These are phyloP conservation scores for Xylaria arbuscula DNA, from an alignment of 2,329 filamentous ascomycete species.

Conservation along the genomic window DNA sequence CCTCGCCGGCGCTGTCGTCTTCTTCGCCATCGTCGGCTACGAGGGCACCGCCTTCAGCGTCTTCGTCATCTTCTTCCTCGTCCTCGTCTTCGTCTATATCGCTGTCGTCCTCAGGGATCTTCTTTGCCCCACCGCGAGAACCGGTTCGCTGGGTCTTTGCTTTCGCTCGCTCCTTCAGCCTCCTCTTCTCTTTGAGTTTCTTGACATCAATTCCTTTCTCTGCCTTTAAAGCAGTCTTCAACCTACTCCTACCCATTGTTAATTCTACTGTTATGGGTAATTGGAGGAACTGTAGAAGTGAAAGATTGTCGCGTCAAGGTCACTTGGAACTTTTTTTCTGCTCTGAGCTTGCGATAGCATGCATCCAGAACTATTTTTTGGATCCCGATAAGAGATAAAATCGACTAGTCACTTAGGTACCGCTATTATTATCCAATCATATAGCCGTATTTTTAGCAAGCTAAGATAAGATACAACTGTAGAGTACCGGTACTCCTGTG, in stretches of 20 bases:
- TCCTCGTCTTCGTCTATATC: constrained; percentile 35
- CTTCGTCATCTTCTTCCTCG: constrained; percentile 37
- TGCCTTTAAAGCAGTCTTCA: constrained; percentile 47
- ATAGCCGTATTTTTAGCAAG: background rate
- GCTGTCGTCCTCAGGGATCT: constrained; percentile 33
- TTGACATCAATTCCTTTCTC: constrained; percentile 48
- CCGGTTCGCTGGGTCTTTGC: constrained; percentile 40
- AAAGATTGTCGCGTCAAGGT: background rate
- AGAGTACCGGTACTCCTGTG: no score
- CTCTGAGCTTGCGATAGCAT: constrained; percentile 31
- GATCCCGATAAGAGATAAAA: constrained; percentile 34
- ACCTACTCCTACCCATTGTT: constrained; percentile 47
- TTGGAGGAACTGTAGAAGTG: constrained; percentile 15
- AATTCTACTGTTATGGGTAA: constrained; percentile 29
- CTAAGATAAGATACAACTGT: constrained; percentile 32
- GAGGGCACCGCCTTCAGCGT: constrained; percentile 41
- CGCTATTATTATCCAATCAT: constrained; percentile 28
- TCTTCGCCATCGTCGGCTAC: constrained; percentile 47
- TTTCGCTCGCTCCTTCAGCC: constrained; percentile 45
- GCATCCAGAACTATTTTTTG: constrained; percentile 29
- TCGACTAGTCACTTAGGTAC: constrained; percentile 6
- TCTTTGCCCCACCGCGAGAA: constrained; percentile 40
- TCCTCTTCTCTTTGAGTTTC: constrained; percentile 49
- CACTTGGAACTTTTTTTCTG: constrained; percentile 34
- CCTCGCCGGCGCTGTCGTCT: constrained; percentile 44